These are phyloP conservation scores for Aspergillus carbonarius DNA, from an alignment of 2,329 filamentous ascomycete species.

Conservation along the genomic window DNA sequence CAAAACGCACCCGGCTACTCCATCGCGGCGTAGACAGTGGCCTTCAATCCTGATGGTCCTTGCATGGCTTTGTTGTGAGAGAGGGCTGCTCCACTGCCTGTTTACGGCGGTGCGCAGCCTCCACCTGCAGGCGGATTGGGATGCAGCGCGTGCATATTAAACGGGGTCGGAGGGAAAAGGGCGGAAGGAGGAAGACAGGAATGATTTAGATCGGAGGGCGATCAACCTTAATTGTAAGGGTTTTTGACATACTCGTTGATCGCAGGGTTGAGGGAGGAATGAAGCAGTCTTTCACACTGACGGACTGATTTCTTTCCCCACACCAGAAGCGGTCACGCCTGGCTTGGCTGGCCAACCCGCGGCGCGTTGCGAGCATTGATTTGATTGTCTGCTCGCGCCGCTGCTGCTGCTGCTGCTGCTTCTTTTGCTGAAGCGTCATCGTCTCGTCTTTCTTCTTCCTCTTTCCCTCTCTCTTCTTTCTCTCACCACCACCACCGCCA, in stretches of 20 bases:
- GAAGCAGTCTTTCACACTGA: background rate
- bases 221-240: background rate
- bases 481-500: background rate
- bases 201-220: background rate
- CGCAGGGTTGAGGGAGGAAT: background rate
- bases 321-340: constrained; percentile 22
- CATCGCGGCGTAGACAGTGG: background rate
- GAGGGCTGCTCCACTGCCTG: constrained; percentile 13
- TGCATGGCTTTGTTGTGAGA: background rate
- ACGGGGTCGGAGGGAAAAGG: background rate
- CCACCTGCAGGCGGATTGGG: background rate
- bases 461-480: constrained; percentile 7
- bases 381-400: background rate
- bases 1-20: no score
- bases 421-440: background rate
- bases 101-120: constrained; percentile 14
- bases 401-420: background rate
- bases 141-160: background rate
- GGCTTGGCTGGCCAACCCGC: background rate
- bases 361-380: background rate
- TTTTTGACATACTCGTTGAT: background rate
- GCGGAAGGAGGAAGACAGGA: background rate
- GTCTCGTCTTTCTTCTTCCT: constrained; percentile 4
- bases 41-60: background rate
- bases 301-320: constrained; percentile 9